Conservation (phyloP, 2,329 filamentous ascomycete genomes). For the Hypoxylon sp. region DNA sequence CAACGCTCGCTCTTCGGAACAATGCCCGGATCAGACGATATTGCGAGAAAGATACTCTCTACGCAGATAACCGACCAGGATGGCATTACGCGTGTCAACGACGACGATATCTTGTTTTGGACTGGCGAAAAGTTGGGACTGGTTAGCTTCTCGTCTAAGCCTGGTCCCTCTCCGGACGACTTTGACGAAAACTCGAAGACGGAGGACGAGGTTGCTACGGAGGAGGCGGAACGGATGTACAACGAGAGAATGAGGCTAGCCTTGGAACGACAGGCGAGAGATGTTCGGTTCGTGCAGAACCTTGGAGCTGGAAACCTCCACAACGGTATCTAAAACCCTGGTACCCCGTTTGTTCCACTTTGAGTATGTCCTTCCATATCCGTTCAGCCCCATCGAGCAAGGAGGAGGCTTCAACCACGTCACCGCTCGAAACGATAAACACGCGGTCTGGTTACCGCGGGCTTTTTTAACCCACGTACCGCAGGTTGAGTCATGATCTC, state of each 20-base stretch:
- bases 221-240: conserved; percentile 68
- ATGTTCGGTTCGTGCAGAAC: conserved; percentile 76
- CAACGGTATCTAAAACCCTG: conserved; percentile 31
- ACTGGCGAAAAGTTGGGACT: conserved; percentile 86
- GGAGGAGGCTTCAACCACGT: conserved; percentile 25
- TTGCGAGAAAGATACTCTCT: conserved; percentile 81
- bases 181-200: conserved; percentile 58
- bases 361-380: conserved; percentile 12
- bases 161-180: conserved; percentile 58
- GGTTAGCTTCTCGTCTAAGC: conserved; percentile 66
- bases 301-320: conserved; percentile 61
- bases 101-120: conserved; percentile 83
- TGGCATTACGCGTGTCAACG: conserved; percentile 49
- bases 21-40: conserved; percentile 69
- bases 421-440: conserved; percentile 17
- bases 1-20: conserved; percentile 60
- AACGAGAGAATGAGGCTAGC: conserved; percentile 76
- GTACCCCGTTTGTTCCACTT: conserved; percentile 22
- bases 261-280: conserved; percentile 79
- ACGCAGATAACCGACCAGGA: conserved; percentile 53
- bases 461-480: conserved; percentile 13
- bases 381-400: conserved; percentile 14
- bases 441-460: conserved; percentile 13
- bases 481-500: conserved; percentile 30
- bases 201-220: conserved; percentile 58